A percentile compares a stretch with the other conserved stretches of the same genome.
phyloP scores from a whole-genome alignment of 495 filamentous ascomycete genomes.

The Aspergillus conjunctus region DNA sequence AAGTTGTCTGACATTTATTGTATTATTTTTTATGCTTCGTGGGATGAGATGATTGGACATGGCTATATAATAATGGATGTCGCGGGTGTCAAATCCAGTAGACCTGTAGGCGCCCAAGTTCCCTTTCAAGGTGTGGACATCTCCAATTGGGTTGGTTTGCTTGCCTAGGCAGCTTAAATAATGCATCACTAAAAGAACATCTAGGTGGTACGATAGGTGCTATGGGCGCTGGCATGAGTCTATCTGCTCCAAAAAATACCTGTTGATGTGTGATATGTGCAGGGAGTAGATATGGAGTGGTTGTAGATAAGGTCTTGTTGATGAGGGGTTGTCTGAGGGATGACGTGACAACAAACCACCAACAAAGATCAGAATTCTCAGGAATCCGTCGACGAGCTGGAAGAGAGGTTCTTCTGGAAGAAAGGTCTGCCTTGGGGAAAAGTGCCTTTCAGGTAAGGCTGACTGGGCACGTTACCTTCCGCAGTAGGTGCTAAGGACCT shows the following conservation, averaged over 20 bases:
- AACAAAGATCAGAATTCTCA: slow-evolving; percentile 4
- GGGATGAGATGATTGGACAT: background rate
- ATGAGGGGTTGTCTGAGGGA: slow-evolving; percentile 10
- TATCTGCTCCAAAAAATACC: background rate
- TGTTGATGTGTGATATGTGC: background rate
- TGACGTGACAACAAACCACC: slow-evolving; percentile 1
- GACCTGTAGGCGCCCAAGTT: background rate
- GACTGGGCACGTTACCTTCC: background rate
- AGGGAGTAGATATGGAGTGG: background rate
- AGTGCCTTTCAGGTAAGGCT: background rate
- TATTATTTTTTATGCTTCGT: slow-evolving; percentile 3
- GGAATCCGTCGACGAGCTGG: too few relatives aligned
- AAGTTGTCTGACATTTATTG: background rate
- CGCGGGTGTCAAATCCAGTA: background rate
- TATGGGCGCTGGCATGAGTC: background rate
- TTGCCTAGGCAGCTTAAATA: background rate
- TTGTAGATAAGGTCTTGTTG: background rate
- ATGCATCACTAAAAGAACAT: background rate
- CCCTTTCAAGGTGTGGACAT: background rate
- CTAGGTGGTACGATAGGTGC: background rate
- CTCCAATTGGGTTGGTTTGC: background rate
- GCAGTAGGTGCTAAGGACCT: background rate
- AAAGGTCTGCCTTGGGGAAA: background rate
- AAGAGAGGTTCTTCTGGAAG: too few relatives aligned
- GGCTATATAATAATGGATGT: background rate